phyloP scores from a whole-genome alignment of 2,329 filamentous ascomycete species.

The Monosporascus sp. region DNA sequence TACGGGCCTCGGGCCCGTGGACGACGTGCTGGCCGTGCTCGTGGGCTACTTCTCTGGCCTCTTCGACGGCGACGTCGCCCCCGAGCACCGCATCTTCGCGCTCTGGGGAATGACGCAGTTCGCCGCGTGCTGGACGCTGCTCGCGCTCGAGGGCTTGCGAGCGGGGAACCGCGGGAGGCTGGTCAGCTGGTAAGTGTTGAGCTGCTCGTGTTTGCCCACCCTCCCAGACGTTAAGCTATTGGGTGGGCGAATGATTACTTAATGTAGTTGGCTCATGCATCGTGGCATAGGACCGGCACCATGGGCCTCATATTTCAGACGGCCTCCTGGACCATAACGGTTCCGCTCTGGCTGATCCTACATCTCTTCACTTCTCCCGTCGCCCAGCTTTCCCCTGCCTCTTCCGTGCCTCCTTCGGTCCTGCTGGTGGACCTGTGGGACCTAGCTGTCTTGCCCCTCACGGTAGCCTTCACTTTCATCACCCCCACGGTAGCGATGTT shows the following conservation, averaged over 20 bases:
- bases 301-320: slow-evolving; percentile 14
- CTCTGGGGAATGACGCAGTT: slow-evolving; percentile 6
- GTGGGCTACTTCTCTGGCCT: neutral
- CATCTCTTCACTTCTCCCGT: slow-evolving; percentile 14
- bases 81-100: neutral
- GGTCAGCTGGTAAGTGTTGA: slow-evolving; percentile 13
- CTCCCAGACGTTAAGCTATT: too few species aligned
- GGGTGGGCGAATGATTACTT: too few species aligned
- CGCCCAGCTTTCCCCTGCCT: neutral
- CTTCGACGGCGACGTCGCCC: neutral
- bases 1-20: neutral
- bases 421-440: neutral
- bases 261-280: too few species aligned
- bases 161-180: slow-evolving; percentile 9
- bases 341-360: slow-evolving; percentile 13
- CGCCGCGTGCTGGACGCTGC: slow-evolving; percentile 9
- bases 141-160: slow-evolving; percentile 13
- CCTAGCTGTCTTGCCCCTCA: neutral
- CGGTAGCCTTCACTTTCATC: neutral
- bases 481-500: neutral
- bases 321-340: slow-evolving; percentile 10
- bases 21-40: neutral
- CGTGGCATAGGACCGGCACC: slow-evolving; percentile 9
- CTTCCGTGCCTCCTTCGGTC: neutral
- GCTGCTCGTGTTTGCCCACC: too few species aligned